Base-by-base conservation (phyloP, 768 basidiomycete species). In the Russula olivacea region DNA sequence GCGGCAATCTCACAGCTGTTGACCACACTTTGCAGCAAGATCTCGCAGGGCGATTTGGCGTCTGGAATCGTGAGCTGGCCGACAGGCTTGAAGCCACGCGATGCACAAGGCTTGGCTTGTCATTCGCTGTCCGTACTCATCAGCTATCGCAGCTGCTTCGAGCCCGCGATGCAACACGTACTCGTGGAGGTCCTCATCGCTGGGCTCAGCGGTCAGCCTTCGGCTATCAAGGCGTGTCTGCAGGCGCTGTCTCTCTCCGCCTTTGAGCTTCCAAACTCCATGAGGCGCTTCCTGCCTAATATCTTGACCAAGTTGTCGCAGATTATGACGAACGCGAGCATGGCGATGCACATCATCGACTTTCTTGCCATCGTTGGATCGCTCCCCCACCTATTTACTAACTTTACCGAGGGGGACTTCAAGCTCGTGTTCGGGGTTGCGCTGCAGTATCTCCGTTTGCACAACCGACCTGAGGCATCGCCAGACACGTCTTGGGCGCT, bases 261-360 rank as follows among this genome's bases (percentile, higher is more conserved):
- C 0, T 95, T 91, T 71, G 97, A 98, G 72, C 75, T 98, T 15
- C 88, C 86, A 55, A 76, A 84, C 8, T 90, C 91, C 8, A 83
- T 94, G 74, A 91, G 87, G 30, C 89, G 88, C 66, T 84, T 80
- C 68, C 78, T 98, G 40, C 82, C 92, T 8, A 78, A 81, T 40
- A 92, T 97, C 57, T 77, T 98, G 61, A 88, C 89, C 69, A 91
- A 91, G 73, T 81, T 98, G 32, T 87, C 89, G 8, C 88, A 91
- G 72, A 96, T 98, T 75, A 95, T 98, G 87, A 92, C 92, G 1
- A 93, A 91, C 58, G 85, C 93, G 2, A 86, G 86, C 63, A 89
- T 98, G 82, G 89, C 93, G 7, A 89, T 95, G n/a, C 95, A 98
- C 71, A 95, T 98, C 72, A 84, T 98, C 62, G 91, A 91, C 65